Evolutionary conservation across 352 stramenopile genomes (phyloP), one percentile per base, ranked within the genome.

Genomic region (Phytophthora cryptogea): DNA sequence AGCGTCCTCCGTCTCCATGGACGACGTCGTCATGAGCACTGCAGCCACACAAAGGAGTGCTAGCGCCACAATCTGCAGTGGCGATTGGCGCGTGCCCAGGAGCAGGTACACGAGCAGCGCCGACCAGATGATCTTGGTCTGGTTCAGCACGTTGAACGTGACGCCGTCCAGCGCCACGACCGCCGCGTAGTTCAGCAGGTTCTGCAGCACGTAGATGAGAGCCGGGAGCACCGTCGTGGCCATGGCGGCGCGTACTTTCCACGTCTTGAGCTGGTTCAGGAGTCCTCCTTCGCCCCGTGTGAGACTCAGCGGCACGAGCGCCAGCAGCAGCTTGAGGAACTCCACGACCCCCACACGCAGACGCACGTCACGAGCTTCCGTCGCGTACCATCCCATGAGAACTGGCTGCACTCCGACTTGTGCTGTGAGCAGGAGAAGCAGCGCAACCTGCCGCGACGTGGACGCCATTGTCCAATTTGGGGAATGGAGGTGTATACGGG

Each of bases 111-210:
- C 86, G 39, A 93, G 68, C 60, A 90, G 57, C 36, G 86, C 82
- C 16, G 86, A 93, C 80, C 82, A 92, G 57, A 94, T 92, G 72
- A 94, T 93, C 72, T 94, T 94, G 65, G 86, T 94, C 69, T 93
- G 86, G 61, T 94, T 93, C 30, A 94, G 67, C 30, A 94, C 79
- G 65, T 93, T 94, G 67, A 92, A 93, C 16, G 82, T 91, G 20
- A 93, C 80, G 33, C 81, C 81, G 68, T 94, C 83, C 32, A 92
- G 75, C 42, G 81, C 64, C 61, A 92, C 74, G 14, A 92, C 83
- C 0, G 83, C 86, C 16, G 78, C 79, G 51, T 93, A 80, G 63
- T 93, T 94, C 8, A 92, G 66, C 51, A 89, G 84, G 61, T 94
- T 92, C 58, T 94, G 83, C 42, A 94, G 57, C 33, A 90, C 78